phyloP scores from a whole-genome alignment of 495 filamentous ascomycete species.

The Coniosporium apollinis region DNA sequence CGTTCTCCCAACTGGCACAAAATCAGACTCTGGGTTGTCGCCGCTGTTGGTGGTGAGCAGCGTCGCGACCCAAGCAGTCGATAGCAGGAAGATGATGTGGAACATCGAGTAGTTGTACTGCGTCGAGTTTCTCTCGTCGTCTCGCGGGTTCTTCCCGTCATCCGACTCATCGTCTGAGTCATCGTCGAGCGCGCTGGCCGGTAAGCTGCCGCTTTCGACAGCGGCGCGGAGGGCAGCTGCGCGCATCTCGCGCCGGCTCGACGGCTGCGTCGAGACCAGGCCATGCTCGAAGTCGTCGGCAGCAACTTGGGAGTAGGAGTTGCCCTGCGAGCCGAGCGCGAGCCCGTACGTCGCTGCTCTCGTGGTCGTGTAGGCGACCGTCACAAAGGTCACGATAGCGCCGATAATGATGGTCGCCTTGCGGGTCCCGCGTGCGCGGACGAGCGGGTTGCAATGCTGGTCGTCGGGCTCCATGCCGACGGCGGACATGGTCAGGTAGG shows the following conservation, averaged over 20 bases:
- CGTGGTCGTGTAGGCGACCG: slow-evolving; percentile 93
- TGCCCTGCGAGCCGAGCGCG: slow-evolving; percentile 54
- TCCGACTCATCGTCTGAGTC: slow-evolving; percentile 51
- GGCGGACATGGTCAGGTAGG: slow-evolving; percentile 94
- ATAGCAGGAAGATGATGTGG: slow-evolving; percentile 94
- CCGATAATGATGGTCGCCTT: slow-evolving; percentile 80
- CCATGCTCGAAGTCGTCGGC: slow-evolving; percentile 65
- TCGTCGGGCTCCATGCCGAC: slow-evolving; percentile 98
- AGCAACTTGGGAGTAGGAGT: slow-evolving; percentile 38
- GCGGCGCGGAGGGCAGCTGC: slow-evolving; percentile 78
- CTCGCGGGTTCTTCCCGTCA: slow-evolving; percentile 35
- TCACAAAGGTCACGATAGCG: slow-evolving; percentile 90
- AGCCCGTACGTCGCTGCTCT: slow-evolving; percentile 89
- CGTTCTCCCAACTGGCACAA: slow-evolving; percentile 81
- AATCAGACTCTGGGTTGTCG: slow-evolving; percentile 42
- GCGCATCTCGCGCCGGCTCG: slow-evolving; percentile 71
- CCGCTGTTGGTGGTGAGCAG: slow-evolving; percentile 70
- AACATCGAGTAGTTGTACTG: slow-evolving; percentile 96
- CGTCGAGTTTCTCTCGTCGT: slow-evolving; percentile 76
- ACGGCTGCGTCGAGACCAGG: slow-evolving; percentile 77
- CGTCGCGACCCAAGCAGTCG: slow-evolving; percentile 90
- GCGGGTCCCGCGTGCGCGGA: slow-evolving; percentile 77
- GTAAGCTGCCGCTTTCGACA: slow-evolving; percentile 77
- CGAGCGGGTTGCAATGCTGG: slow-evolving; percentile 78
- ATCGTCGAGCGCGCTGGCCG: slow-evolving; percentile 75